A percentile compares a stretch with the other conserved stretches of the same genome.
phyloP scores from a whole-genome alignment of 257 asterid species.

The Forsythia suspensa region DNA sequence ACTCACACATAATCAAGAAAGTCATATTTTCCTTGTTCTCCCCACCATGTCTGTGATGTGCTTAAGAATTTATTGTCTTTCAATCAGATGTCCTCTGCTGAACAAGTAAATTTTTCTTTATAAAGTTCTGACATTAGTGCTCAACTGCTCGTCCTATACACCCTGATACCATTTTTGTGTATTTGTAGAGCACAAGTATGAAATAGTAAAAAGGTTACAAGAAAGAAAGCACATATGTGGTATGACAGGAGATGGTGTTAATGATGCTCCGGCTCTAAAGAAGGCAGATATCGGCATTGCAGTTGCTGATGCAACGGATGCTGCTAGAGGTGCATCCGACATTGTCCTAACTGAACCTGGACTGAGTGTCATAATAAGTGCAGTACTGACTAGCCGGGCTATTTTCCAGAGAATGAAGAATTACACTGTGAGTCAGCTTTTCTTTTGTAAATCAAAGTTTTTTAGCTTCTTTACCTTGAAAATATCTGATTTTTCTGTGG shows the following conservation, averaged over 20 bases:
- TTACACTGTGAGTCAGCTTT: constrained; percentile 59
- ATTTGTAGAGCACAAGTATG: constrained; percentile 81
- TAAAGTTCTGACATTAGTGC: neutral
- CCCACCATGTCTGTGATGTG: too few species aligned
- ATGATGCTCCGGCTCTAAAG: constrained; percentile 95
- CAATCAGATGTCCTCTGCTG: too few species aligned
- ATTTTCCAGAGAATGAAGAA: constrained; percentile 96
- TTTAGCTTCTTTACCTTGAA: neutral
- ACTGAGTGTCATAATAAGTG: constrained; percentile 83
- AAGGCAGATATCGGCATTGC: constrained; percentile 96
- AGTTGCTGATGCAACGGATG: constrained; percentile 97
- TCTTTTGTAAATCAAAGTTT: constrained; percentile 6
- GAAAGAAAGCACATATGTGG: constrained; percentile 93
- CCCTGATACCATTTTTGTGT: neutral
- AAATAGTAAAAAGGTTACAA: constrained; percentile 88
- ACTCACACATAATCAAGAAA: too few species aligned
- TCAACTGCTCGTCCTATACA: neutral
- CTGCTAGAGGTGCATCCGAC: constrained; percentile 88
- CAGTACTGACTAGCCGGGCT: constrained; percentile 88
- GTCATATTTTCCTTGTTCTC: too few species aligned
- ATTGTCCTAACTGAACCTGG: constrained; percentile 91
- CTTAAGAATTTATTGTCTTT: too few species aligned
- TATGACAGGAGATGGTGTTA: constrained; percentile 98
- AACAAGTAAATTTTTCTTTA: too few species aligned
- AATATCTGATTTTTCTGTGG: constrained; percentile 7